Base-by-base conservation (phyloP, 352 stramenopile species). In the Phytophthora melonis region DNA sequence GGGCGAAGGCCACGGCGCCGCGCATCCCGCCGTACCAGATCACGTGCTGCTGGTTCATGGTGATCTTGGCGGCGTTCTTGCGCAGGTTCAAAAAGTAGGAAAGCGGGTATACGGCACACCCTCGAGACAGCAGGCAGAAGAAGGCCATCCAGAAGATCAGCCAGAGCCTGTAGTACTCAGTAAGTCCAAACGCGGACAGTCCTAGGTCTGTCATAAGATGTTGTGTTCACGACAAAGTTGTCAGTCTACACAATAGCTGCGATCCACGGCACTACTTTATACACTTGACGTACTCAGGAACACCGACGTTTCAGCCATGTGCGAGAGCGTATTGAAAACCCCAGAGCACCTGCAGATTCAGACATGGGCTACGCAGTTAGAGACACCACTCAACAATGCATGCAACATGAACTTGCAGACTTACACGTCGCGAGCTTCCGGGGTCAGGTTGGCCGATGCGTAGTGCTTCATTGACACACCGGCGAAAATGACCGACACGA, bases 11-110 rank as follows among this genome's bases (percentile, higher is more conserved):
- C 5, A 99, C 92, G 32, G 95, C 97, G 19, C 95, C 95, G 25
- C 97, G 91, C 52, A 99, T 83, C 11, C 96, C 96, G 43, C 91
- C 94, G 83, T 98, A 98, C 89, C 92, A 98, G 63, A 98, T 94
- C 91, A 98, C 97, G 81, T 98, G 92, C 69, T 97, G 91, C 63
- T 97, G 94, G 72, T 97, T 98, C 41, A 78, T 70, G n/a, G 86
- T 93, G 68, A 95, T 95, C 64, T 77, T 78, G 21, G 82, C 77
- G 25, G 68, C 77, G 47, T 86, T 87, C 56, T 88, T 82, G 30
- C 87, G 79, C 53, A 79, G 55, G 71, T 95, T 95, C 50, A 95
- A 67, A 9, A 96, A 5, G 60, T 78, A 85, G 23, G 85, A 89
- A 21, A 98, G 86, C 23, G 93, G 91, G 71, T 98, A 98, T 11